Conservation (phyloP, 2,329 filamentous ascomycete genomes). For the Metarhizium rileyi region DNA sequence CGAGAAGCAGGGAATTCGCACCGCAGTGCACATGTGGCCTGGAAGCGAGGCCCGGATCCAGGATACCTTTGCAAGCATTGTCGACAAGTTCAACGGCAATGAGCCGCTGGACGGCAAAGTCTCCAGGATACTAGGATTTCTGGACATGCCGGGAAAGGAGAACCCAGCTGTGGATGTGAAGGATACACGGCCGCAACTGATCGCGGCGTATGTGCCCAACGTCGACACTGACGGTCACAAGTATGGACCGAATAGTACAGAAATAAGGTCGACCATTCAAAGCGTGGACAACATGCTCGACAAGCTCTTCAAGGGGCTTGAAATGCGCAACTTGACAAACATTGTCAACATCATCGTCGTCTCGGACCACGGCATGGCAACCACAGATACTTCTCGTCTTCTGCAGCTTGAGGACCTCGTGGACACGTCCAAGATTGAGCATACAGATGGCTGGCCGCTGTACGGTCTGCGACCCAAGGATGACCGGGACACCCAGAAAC, state of each 20-base stretch:
- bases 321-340: conserved; percentile 71
- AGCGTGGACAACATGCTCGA: conserved; percentile 79
- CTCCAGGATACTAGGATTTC: conserved; percentile 64
- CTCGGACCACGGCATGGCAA: conserved; percentile 97
- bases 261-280: conserved; percentile 69
- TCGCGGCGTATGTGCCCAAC: conserved; percentile 89
- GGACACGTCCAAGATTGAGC: conserved; percentile 66
- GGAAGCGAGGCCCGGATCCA: conserved; percentile 83
- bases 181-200: conserved; percentile 70
- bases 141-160: conserved; percentile 72
- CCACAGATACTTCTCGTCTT: conserved; percentile 69
- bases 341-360: conserved; percentile 95
- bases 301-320: conserved; percentile 63
- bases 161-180: conserved; percentile 37
- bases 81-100: conserved; percentile 76
- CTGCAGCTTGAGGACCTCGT: conserved; percentile 87
- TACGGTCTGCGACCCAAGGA: conserved; percentile 78
- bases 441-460: conserved; percentile 89
- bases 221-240: conserved; percentile 81
- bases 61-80: conserved; percentile 62
- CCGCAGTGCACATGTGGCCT: conserved; percentile 97
- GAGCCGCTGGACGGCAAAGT: conserved; percentile 71
- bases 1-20: conserved; percentile 67
- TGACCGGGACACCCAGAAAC: conserved; percentile 49
- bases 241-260: conserved; percentile 90